A percentile compares a stretch with the other conserved stretches of the same genome.
These are phyloP conservation scores for Bjerkandera adusta DNA, from an alignment of 1,284 basidiomycete genomes.

Conservation along the genomic window DNA sequence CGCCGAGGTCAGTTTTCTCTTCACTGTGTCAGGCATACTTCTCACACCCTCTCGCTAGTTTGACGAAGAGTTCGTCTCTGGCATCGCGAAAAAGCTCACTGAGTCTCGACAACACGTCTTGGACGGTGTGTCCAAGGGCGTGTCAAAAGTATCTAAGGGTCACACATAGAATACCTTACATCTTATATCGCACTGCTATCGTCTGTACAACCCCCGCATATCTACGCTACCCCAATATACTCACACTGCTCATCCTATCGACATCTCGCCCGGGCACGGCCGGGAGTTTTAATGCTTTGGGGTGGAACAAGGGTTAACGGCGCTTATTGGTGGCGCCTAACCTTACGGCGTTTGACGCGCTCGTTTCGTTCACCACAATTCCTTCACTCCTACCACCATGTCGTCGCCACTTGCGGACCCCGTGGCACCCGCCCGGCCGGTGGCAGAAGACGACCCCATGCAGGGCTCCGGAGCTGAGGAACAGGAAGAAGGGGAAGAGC, in stretches of 20 bases:
- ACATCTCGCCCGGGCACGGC: too few relatives aligned
- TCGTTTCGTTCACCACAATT: conserved; percentile 13
- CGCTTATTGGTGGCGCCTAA: not conserved
- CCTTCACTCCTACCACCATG: conserved; percentile 41
- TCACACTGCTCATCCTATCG: too few relatives aligned
- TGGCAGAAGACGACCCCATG: conserved; percentile 58
- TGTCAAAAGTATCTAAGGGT: conserved; percentile 48
- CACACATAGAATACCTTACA: conserved; percentile 28
- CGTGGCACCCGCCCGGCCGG: conserved; percentile 25
- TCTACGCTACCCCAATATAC: too few relatives aligned
- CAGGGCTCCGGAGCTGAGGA: conserved; percentile 47
- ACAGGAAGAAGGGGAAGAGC: conserved; percentile 50
- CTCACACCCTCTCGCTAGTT: conserved; percentile 40
- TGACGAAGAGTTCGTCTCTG: conserved; percentile 60
- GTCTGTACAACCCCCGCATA: not conserved
- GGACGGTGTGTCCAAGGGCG: conserved; percentile 71
- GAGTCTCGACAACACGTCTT: conserved; percentile 68
- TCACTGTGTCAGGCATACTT: conserved; percentile 1
- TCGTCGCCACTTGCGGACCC: conserved; percentile 44
- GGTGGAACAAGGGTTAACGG: too few relatives aligned
- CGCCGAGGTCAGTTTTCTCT: conserved; percentile 38
- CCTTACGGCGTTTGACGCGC: conserved; percentile 7
- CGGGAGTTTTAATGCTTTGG: too few relatives aligned
- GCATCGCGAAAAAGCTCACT: conserved; percentile 59
- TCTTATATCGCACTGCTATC: not conserved